Evolutionary conservation across 1,284 basidiomycete genomes (phyloP).

Genomic region (Irpex sp.): DNA sequence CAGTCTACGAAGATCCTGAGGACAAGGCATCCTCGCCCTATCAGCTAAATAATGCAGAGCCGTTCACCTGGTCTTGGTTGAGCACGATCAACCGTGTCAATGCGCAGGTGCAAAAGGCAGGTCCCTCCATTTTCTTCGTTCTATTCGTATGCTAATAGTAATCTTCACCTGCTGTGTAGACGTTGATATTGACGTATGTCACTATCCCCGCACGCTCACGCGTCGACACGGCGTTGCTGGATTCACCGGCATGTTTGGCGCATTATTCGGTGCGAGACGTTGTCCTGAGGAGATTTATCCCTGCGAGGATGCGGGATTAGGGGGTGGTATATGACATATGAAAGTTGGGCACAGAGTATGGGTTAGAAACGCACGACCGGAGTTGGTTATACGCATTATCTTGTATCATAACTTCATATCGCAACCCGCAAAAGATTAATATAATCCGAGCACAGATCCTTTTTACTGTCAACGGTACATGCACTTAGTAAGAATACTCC

Average conservation of each 20-base stretch:
- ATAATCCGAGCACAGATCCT: too few species aligned
- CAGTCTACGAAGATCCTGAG: constrained; percentile 78
- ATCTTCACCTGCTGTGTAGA: constrained; percentile 41
- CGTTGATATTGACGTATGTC: constrained; percentile 84
- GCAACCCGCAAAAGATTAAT: too few species aligned
- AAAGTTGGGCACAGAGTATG: too few species aligned
- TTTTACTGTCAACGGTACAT: too few species aligned
- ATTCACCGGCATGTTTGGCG: constrained; percentile 63
- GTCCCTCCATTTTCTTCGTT: constrained; percentile 10
- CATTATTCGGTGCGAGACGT: constrained; percentile 85
- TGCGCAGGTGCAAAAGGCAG: constrained; percentile 92
- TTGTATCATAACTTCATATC: too few species aligned
- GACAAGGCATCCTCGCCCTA: constrained; percentile 65
- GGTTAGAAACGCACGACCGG: too few species aligned
- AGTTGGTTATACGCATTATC: too few species aligned
- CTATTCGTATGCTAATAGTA: not conserved
- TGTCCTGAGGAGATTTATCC: constrained; percentile 80
- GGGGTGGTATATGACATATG: not conserved
- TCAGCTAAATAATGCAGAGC: constrained; percentile 57
- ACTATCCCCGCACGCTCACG: constrained; percentile 75
- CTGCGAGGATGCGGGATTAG: constrained; percentile 88
- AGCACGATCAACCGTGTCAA: constrained; percentile 97
- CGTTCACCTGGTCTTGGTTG: constrained; percentile 92
- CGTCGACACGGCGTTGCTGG: constrained; percentile 45
- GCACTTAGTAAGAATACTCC: too few species aligned